phyloP scores from a whole-genome alignment of 2,329 filamentous ascomycete genomes.

The Lasiodiplodia sp. region DNA sequence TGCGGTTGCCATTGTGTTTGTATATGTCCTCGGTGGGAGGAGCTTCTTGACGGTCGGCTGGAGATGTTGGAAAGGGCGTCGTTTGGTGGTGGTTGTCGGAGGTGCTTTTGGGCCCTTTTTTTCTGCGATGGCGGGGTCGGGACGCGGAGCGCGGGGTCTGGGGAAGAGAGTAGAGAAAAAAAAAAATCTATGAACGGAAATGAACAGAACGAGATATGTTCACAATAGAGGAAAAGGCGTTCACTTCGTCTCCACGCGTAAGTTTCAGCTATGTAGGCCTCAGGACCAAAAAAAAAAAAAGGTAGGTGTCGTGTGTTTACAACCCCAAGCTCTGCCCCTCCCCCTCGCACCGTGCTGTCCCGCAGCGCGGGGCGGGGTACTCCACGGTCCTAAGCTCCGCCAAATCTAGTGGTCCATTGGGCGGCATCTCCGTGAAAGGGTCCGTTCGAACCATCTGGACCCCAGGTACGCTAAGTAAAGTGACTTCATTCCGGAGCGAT shows the following conservation, averaged over 20 bases:
- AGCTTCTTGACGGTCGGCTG: background rate
- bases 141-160: slow-evolving; percentile 6
- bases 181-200: background rate
- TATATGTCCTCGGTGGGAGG: background rate
- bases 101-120: background rate
- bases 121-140: background rate
- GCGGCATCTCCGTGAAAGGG: background rate
- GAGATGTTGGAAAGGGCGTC: no score
- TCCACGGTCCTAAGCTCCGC: background rate
- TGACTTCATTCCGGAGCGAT: background rate
- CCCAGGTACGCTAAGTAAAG: background rate
- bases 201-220: background rate
- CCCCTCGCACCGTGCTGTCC: slow-evolving; percentile 19
- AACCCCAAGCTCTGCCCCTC: background rate
- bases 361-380: slow-evolving; percentile 10
- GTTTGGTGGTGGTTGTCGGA: background rate
- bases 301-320: background rate
- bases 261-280: background rate
- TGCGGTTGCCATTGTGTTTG: no score
- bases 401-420: background rate
- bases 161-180: background rate
- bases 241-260: background rate
- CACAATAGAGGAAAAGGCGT: background rate
- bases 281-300: background rate
- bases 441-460: background rate